Base-by-base conservation (phyloP, 78 protist genomes). In the Polysphondylium violaceum region DNA sequence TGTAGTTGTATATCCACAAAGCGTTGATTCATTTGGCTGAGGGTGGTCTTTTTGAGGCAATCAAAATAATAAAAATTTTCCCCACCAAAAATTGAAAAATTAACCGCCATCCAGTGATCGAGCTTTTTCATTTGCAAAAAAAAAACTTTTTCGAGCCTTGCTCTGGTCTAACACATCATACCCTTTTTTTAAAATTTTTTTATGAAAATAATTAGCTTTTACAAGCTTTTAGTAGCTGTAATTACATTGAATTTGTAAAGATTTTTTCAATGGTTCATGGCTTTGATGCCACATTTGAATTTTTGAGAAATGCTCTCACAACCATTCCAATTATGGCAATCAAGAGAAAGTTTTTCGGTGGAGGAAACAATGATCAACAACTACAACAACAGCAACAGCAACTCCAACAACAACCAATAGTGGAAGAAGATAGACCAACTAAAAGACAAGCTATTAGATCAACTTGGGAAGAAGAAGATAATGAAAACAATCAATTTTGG, bases 181-280 rank as follows among this genome's bases (percentile, higher is more conserved):
- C 38, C 40, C 17, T 38, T 40, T 56, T 38, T 38, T 19, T 61
- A 33, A 6, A 2, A 12, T 61, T 3, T 61, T 61, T 61, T 61
- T 19, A 12, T 61, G 25, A 31, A 31, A 61, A 35, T 38, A 35
- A 29, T 38, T 64, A 78, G 88, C 36, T 78, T n/a, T 65, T 78
- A 44, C 71, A 78, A 65, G 71, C 88, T n/a, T 63, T 78, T 51
- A 64, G 75, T 19, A 78, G 53, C 38, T 78, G 88, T 68, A 78
- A 78, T 51, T 78, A 78, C 51, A 63, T 78, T 12, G 88, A 78
- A 19, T 78, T 78, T 78, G 88, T 78, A 51, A 78, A 78, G 35
- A 59, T 78, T 19, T 78, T 78, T 65, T 78, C 88, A 78, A 71
- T 78, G 63, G 44, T 78, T 51, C 88, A 78, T 78, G 88, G 88